phyloP scores from a whole-genome alignment of 2,329 filamentous ascomycete species.

The Fusarium anthophilum region DNA sequence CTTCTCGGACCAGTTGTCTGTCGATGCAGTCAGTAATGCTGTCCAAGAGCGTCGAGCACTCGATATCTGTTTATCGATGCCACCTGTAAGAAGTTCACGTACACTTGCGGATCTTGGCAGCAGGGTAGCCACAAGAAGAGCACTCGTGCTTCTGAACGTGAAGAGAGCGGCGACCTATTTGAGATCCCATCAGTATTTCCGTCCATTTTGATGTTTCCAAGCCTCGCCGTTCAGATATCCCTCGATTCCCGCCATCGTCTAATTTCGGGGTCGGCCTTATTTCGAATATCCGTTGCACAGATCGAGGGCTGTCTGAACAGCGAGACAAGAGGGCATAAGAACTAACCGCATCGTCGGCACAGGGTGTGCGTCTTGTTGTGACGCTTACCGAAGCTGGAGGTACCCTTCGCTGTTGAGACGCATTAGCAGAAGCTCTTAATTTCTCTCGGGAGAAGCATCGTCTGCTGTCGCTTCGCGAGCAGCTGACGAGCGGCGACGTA shows the following conservation, averaged over 20 bases:
- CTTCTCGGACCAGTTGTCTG: slow-evolving; percentile 99
- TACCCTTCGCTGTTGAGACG: slow-evolving; percentile 62
- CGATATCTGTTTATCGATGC: slow-evolving; percentile 16
- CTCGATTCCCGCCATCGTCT: slow-evolving; percentile 23
- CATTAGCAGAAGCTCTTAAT: slow-evolving; percentile 36
- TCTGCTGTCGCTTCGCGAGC: slow-evolving; percentile 23
- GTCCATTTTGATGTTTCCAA: slow-evolving; percentile 1
- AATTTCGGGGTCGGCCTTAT: slow-evolving; percentile 10
- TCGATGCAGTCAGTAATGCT: slow-evolving; percentile 37
- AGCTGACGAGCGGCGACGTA: slow-evolving; percentile 52
- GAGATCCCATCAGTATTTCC: slow-evolving; percentile 40
- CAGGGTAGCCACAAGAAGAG: slow-evolving; percentile 92
- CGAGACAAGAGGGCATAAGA: slow-evolving; percentile 25
- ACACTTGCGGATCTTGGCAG: slow-evolving; percentile 99
- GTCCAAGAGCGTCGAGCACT: neutral
- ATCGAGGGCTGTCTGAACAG: slow-evolving; percentile 26
- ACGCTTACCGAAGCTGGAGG: slow-evolving; percentile 69
- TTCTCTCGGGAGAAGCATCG: slow-evolving; percentile 26
- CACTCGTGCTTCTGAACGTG: slow-evolving; percentile 99
- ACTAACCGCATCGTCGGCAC: slow-evolving; percentile 98
- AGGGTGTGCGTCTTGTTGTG: slow-evolving; percentile 99
- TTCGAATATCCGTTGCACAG: slow-evolving; percentile 19
- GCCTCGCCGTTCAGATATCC: slow-evolving; percentile 16
- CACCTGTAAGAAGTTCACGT: slow-evolving; percentile 60
- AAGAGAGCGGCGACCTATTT: slow-evolving; percentile 88